These are phyloP conservation scores for Pythium scleroteichum DNA, from an alignment of 352 stramenopile species.

Conservation along the genomic window DNA sequence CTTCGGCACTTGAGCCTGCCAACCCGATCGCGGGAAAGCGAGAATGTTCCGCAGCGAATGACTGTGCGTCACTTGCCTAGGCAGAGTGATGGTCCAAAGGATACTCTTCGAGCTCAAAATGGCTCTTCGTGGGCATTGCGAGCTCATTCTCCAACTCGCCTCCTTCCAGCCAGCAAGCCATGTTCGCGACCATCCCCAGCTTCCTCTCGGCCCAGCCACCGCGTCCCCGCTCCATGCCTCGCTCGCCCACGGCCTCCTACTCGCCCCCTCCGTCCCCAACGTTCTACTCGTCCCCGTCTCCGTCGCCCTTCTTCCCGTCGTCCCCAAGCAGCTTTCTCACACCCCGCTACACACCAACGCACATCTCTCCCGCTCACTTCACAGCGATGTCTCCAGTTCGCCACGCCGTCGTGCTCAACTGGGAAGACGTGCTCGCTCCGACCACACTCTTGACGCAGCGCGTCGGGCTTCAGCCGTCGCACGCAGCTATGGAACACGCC, in stretches of 20 bases:
- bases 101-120: constrained; percentile 14
- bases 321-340: not conserved
- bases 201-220: constrained; percentile 11
- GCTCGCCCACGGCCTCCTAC: constrained; percentile 6
- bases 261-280: constrained; percentile 7
- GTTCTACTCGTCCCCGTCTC: not conserved
- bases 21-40: too few species aligned
- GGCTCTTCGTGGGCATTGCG: constrained; percentile 8
- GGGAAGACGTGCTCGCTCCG: constrained; percentile 58
- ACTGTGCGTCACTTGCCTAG: too few species aligned
- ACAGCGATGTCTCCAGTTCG: constrained; percentile 4
- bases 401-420: constrained; percentile 49
- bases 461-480: constrained; percentile 42
- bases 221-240: not conserved
- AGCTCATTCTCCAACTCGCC: constrained; percentile 17
- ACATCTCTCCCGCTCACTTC: constrained; percentile 1
- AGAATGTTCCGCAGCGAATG: too few species aligned
- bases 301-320: constrained; percentile 4
- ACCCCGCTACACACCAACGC: not conserved
- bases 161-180: not conserved
- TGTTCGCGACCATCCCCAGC: constrained; percentile 24
- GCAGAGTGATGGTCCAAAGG: constrained; percentile 12
- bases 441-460: constrained; percentile 43
- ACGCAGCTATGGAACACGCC: constrained; percentile 33
- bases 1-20: too few species aligned